Base-by-base conservation (phyloP, 495 filamentous ascomycete genomes). In the Neurospora terricola region DNA sequence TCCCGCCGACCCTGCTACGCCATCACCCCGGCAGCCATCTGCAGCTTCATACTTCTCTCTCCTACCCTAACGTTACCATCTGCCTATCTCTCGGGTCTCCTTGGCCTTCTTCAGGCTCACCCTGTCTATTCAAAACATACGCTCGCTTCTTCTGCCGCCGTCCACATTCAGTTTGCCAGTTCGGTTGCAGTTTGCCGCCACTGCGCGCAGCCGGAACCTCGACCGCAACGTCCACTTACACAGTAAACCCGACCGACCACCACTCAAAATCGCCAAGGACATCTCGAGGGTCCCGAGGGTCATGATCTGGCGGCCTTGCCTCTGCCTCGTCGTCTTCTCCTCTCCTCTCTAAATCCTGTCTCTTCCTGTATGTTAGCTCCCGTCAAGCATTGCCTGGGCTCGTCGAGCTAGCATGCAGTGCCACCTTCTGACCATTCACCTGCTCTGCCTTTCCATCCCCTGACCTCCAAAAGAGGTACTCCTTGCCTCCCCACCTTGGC, bases 281-380 rank as follows among this genome's bases (percentile, higher is more conserved):
- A 66, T 34, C 54, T 30, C 1, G 27, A 18, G 14, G 54, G 12
- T 38, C 73, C 40, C 72, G 54, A 75, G 72, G 77, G 77, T 74
- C 75, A 79, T 80, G 78, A 79, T 69, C 75, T 69, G 70, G 66
- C 76, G 76, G 73, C 70, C 70, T 68, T 76, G 78, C 75, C 48
- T 76, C 30, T 66, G 54, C 54, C 54, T 66, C 27, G 54, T 34
- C 54, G 54, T 66, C 27, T 34, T 66, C 75, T 71, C 70, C 72
- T 75, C 54, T 30, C 12, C 27, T 66, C 27, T 66, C 54, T 66
- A 36, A 62, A 66, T 34, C 54, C 72, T 39, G 71, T 37, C 34
- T 76, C 45, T 42, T 38, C 21, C 48, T 69, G 76, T 78, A 76
- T 73, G 77, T 79, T 38, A 34, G 54, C 54, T 66, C 27, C 54